These are phyloP conservation scores for Eleusine coracana DNA, from an alignment of 176 grass and related monocot genomes.

Conservation along the genomic window DNA sequence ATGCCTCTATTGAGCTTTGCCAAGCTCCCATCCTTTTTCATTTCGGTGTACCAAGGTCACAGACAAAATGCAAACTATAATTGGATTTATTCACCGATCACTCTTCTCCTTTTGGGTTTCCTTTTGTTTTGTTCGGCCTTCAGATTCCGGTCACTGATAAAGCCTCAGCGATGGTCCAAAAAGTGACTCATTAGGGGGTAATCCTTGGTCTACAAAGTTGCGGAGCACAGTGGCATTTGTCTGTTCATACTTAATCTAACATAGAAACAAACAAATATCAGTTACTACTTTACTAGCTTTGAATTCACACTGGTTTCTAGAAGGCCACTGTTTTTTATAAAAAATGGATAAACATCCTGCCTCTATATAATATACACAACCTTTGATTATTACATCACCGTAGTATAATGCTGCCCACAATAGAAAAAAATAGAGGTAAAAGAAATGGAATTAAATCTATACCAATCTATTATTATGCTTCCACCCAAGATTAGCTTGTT, in stretches of 20 bases:
- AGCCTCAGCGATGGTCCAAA: constrained; percentile 11
- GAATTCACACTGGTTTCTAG: constrained; percentile 22
- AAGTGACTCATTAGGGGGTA: constrained; percentile 9
- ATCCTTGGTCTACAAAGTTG: constrained; percentile 17
- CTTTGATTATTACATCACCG: too few species aligned
- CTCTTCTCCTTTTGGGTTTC: constrained; percentile 31
- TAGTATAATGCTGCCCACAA: too few species aligned
- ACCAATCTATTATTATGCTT: too few species aligned
- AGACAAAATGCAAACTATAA: constrained; percentile 43
- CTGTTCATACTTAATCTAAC: constrained; percentile 9
- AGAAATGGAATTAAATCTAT: too few species aligned
- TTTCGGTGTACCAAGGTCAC: constrained; percentile 13
- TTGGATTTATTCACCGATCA: constrained; percentile 26
- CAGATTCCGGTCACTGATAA: constrained; percentile 31
- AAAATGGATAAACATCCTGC: too few species aligned
- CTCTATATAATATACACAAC: too few species aligned
- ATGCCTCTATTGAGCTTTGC: constrained; percentile 26
- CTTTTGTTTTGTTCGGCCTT: constrained; percentile 35
- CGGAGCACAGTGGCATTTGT: not conserved
- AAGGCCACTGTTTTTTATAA: not conserved
- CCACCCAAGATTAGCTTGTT: too few species aligned
- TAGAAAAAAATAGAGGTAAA: too few species aligned
- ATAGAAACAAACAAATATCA: constrained; percentile 11
- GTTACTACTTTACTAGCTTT: not conserved
- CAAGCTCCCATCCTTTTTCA: constrained; percentile 22